Evolutionary conservation across 257 asterid genomes (phyloP).

Genomic region (Penstemon eatonii): DNA sequence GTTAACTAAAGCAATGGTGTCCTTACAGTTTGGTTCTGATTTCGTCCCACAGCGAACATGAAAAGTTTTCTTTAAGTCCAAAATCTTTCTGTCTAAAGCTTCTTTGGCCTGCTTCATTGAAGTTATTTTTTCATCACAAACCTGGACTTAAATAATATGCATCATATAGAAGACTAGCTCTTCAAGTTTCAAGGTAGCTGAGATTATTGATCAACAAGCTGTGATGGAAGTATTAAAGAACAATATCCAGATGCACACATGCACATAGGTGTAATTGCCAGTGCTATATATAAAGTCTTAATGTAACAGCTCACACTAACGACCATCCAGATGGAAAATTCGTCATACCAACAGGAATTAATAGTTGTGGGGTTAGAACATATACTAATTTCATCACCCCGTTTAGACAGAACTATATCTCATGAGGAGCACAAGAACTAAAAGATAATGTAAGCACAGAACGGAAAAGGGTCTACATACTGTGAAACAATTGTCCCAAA

Average conservation of each 20-base stretch:
- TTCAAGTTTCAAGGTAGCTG: slow-evolving; percentile 12
- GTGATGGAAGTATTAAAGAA: not conserved
- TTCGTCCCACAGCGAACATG: slow-evolving; percentile 55
- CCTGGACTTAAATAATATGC: slow-evolving; percentile 41
- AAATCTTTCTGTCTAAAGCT: slow-evolving; percentile 50
- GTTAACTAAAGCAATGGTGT: slow-evolving; percentile 50
- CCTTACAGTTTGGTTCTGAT: slow-evolving; percentile 48
- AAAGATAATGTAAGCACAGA: slow-evolving; percentile 10
- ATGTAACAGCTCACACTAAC: not conserved
- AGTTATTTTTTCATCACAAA: slow-evolving; percentile 41
- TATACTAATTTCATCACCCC: not conserved
- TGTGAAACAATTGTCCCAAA: not conserved
- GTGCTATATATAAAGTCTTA: slow-evolving; percentile 10
- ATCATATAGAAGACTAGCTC: slow-evolving; percentile 23
- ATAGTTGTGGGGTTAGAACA: not conserved
- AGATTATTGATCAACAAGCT: not conserved
- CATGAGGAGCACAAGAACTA: slow-evolving; percentile 5
- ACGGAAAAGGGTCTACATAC: slow-evolving; percentile 15
- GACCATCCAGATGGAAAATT: not conserved
- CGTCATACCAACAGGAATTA: not conserved
- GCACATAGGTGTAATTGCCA: not conserved
- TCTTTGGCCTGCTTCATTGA: slow-evolving; percentile 58
- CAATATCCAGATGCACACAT: not conserved
- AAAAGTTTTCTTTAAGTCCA: slow-evolving; percentile 46
- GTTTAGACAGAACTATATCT: slow-evolving; percentile 12